Evolutionary conservation across 306 rosid genomes (phyloP).

Genomic region (Sphenostylis stenocarpa): DNA sequence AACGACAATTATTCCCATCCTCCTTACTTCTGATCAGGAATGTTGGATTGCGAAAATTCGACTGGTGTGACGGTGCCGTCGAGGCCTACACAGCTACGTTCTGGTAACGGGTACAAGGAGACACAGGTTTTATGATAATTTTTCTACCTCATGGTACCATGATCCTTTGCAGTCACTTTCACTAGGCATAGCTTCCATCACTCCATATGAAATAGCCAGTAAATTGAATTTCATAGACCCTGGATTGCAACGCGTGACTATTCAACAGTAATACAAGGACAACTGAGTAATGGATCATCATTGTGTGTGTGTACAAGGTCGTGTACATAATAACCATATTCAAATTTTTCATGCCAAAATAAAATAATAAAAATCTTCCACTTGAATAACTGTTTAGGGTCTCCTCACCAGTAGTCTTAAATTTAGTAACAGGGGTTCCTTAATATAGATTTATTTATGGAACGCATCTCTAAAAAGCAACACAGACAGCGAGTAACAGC

Average conservation of each 20-base stretch:
- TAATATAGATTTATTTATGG: neutral
- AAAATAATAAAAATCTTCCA: neutral
- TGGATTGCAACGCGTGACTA: neutral
- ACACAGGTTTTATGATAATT: constrained; percentile 66
- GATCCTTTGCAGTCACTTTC: constrained; percentile 74
- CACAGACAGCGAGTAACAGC: neutral
- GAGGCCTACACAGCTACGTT: constrained; percentile 45
- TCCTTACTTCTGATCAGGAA: too few relatives aligned
- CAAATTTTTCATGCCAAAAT: neutral
- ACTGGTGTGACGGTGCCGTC: too few relatives aligned
- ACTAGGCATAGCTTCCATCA: constrained; percentile 62
- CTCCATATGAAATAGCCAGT: neutral
- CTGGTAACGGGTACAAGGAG: constrained; percentile 72
- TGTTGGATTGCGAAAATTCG: constrained; percentile 17
- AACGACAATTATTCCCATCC: too few relatives aligned
- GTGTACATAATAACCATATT: neutral
- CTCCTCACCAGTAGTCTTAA: neutral
- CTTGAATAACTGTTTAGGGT: neutral
- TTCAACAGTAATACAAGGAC: neutral
- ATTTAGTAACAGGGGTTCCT: neutral
- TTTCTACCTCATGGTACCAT: constrained; percentile 68
- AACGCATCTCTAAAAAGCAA: neutral
- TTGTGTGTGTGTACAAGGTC: neutral
- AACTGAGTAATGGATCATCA: neutral
- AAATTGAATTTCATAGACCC: neutral